phyloP scores from a whole-genome alignment of 169 alveolate species.

The Neospora caninum region DNA sequence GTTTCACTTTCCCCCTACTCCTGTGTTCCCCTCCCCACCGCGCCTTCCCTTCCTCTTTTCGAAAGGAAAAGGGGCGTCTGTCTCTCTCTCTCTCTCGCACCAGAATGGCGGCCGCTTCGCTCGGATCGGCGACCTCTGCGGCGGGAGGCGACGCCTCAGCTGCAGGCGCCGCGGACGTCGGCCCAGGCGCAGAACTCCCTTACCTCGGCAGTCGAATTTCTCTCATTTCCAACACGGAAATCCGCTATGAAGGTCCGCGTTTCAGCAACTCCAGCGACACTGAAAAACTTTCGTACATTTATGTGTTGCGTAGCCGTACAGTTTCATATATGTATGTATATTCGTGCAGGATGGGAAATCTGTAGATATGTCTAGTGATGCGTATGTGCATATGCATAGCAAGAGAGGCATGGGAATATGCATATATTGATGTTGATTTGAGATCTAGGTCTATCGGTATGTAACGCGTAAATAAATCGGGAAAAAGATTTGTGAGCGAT shows the following conservation, averaged over 20 bases:
- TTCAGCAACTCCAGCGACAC: not conserved
- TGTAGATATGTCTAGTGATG: not conserved
- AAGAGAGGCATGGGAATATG: too few species aligned
- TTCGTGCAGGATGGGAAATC: not conserved
- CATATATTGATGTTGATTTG: too few species aligned
- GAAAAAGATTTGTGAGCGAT: too few species aligned
- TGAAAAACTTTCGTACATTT: not conserved
- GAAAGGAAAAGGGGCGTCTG: too few species aligned
- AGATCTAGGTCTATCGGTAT: too few species aligned
- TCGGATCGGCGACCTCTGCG: not conserved
- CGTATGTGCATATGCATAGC: not conserved
- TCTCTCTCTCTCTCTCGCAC: not conserved
- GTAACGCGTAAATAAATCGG: too few species aligned
- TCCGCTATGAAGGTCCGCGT: constrained; percentile 66
- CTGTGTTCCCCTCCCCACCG: too few species aligned
- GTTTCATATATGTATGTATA: not conserved
- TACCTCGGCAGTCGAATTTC: constrained; percentile 69
- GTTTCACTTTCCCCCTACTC: too few species aligned
- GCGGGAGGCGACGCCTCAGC: constrained; percentile 11
- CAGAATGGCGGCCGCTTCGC: constrained; percentile 1
- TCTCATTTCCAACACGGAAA: constrained; percentile 65
- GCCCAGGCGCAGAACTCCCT: constrained; percentile 61
- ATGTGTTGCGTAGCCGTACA: not conserved
- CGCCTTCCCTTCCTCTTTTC: too few species aligned
- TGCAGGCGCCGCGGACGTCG: not conserved